phyloP scores from a whole-genome alignment of 495 filamentous ascomycete species.

The Aspergillus cristatus region DNA sequence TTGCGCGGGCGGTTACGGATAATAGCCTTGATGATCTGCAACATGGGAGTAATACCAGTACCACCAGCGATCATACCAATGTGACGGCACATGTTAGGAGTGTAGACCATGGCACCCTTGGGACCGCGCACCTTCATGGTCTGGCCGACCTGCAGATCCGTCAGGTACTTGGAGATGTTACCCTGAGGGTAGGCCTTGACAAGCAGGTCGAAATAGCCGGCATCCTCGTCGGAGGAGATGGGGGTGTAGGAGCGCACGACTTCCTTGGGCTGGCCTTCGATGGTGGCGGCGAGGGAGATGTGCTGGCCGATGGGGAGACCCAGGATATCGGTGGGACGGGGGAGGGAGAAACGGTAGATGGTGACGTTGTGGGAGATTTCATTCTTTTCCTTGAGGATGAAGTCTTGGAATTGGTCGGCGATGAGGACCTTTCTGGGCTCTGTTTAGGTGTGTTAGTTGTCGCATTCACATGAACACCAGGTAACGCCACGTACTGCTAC shows the following conservation, averaged over 20 bases:
- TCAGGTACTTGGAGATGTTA: constrained; percentile 90
- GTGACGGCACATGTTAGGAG: constrained; percentile 83
- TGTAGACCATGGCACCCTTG: constrained; percentile 95
- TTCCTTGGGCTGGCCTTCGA: constrained; percentile 71
- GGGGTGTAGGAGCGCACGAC: constrained; percentile 95
- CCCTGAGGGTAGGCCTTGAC: constrained; percentile 96
- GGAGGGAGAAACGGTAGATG: constrained; percentile 91
- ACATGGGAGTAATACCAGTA: constrained; percentile 96
- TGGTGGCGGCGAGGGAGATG: constrained; percentile 82
- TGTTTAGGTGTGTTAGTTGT: constrained; percentile 25
- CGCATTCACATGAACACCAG: constrained; percentile 6
- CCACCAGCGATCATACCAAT: constrained; percentile 98
- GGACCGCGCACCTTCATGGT: constrained; percentile 83
- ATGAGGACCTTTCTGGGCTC: constrained; percentile 75
- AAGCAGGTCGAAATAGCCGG: constrained; percentile 92
- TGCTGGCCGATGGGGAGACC: constrained; percentile 97
- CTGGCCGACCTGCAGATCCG: constrained; percentile 70
- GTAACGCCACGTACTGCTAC: constrained; percentile 14
- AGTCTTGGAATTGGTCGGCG: constrained; percentile 79
- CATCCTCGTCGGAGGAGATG: constrained; percentile 83
- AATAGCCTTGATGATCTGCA: constrained; percentile 88
- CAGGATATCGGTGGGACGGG: constrained; percentile 66
- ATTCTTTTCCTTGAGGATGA: constrained; percentile 82
- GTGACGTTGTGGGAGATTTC: constrained; percentile 94
- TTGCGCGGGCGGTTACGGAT: constrained; percentile 63